Evolutionary conservation across 2,329 filamentous ascomycete species (phyloP).

Genomic region (Purpureocillium lavendulum): DNA sequence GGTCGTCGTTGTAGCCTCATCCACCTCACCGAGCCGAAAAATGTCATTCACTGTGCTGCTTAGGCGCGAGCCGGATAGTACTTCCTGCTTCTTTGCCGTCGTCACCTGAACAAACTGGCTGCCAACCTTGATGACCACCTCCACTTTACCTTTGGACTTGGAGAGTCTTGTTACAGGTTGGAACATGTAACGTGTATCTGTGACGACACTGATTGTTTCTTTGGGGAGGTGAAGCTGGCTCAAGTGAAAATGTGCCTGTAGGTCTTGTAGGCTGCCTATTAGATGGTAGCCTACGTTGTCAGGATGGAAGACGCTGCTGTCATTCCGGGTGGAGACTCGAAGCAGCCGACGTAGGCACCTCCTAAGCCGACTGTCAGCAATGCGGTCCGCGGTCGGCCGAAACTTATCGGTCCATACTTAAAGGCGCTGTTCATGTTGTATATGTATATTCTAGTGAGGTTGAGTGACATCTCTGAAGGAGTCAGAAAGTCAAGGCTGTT

Average conservation of each 20-base stretch:
- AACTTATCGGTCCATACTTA: constrained; percentile 29
- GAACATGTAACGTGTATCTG: constrained; percentile 57
- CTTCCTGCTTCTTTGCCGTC: constrained; percentile 60
- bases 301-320: constrained; percentile 52
- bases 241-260: constrained; percentile 59
- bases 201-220: constrained; percentile 61
- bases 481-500: constrained; percentile 54
- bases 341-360: constrained; percentile 59
- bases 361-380: constrained; percentile 10
- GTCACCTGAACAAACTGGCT: constrained; percentile 64
- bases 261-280: constrained; percentile 55
- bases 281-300: constrained; percentile 59
- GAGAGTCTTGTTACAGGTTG: constrained; percentile 58
- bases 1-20: constrained; percentile 57
- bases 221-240: constrained; percentile 59
- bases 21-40: constrained; percentile 58
- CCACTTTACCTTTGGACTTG: constrained; percentile 62
- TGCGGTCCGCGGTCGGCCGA: too few species aligned
- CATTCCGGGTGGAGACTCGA: constrained; percentile 52
- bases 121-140: constrained; percentile 60
- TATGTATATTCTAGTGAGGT: constrained; percentile 54
- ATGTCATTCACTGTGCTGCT: constrained; percentile 62
- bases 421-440: constrained; percentile 70
- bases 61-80: constrained; percentile 52
- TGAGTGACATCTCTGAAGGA: constrained; percentile 50